phyloP scores from a whole-genome alignment of 306 rosid species.

The Cucurbita maxima region DNA sequence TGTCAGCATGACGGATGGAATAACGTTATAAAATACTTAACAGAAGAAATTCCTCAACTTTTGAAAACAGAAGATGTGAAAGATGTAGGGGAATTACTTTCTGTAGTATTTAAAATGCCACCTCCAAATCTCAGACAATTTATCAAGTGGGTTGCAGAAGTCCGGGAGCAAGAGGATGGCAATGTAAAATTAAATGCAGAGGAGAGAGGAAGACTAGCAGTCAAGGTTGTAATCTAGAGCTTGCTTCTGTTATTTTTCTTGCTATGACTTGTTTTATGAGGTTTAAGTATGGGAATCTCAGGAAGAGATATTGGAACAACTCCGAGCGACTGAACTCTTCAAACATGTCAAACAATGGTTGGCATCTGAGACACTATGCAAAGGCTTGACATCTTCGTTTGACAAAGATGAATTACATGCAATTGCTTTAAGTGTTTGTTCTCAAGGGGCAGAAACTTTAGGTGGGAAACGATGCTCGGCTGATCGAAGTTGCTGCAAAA shows the following conservation, averaged over 20 bases:
- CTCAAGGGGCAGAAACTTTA: constrained; percentile 54
- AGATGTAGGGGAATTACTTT: constrained; percentile 44
- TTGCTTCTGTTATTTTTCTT: background rate
- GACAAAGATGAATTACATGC: constrained; percentile 9
- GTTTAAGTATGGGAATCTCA: constrained; percentile 26
- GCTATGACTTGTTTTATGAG: background rate
- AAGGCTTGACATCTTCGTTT: constrained; percentile 16
- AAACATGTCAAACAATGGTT: constrained; percentile 43
- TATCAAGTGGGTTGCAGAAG: constrained; percentile 84
- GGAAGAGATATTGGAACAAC: constrained; percentile 63
- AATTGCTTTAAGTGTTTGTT: constrained; percentile 44
- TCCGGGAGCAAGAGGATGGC: constrained; percentile 83
- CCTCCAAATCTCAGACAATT: constrained; percentile 55
- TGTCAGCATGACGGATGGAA: constrained; percentile 83
- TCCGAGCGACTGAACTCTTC: constrained; percentile 51
- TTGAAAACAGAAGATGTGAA: constrained; percentile 45
- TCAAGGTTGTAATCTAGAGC: constrained; percentile 53
- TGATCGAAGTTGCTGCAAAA: constrained; percentile 27
- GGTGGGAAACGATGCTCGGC: constrained; percentile 21
- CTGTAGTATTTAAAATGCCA: constrained; percentile 48
- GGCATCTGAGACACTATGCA: constrained; percentile 28
- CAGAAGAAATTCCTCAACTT: constrained; percentile 46
- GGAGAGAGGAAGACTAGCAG: constrained; percentile 66
- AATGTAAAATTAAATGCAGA: constrained; percentile 51
- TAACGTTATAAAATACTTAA: constrained; percentile 45